phyloP scores from a whole-genome alignment of 768 basidiomycete species.

The Phanerodontia chrysosporium region DNA sequence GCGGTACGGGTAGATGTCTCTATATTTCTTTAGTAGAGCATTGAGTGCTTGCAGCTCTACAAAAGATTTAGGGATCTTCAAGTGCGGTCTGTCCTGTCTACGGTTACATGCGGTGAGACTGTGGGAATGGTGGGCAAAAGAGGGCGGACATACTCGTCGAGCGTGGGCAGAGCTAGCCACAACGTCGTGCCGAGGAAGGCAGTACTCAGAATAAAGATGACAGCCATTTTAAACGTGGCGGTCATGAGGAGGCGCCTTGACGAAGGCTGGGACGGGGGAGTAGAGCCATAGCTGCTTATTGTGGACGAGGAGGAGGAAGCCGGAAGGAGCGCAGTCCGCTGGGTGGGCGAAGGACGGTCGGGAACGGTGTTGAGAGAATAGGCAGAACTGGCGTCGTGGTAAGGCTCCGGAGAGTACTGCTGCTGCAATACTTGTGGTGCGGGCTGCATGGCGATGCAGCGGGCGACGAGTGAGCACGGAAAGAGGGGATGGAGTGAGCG shows the following conservation, averaged over 20 bases:
- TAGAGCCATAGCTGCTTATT: constrained; percentile 44
- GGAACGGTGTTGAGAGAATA: constrained; percentile 67
- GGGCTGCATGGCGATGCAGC: constrained; percentile 9
- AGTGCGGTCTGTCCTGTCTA: constrained; percentile 63
- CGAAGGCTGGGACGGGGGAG: constrained; percentile 32
- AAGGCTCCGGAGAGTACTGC: constrained; percentile 4
- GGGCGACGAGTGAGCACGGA: not conserved
- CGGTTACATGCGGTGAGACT: constrained; percentile 27
- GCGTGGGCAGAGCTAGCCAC: constrained; percentile 75
- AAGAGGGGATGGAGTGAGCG: not conserved
- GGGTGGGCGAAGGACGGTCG: constrained; percentile 31
- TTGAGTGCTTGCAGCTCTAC: constrained; percentile 84
- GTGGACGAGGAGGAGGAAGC: constrained; percentile 12
- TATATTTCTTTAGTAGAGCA: constrained; percentile 83
- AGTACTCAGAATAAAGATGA: constrained; percentile 69
- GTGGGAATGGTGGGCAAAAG: not conserved
- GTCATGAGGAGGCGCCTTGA: constrained; percentile 63
- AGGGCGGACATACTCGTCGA: constrained; percentile 60
- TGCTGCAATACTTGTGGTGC: not conserved
- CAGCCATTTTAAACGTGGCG: constrained; percentile 80
- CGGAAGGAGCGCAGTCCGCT: constrained; percentile 23
- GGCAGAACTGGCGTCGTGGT: constrained; percentile 35
- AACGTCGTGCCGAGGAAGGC: constrained; percentile 69
- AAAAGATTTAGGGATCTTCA: constrained; percentile 88
- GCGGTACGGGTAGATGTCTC: constrained; percentile 80